Percentiles rank a stretch among this genome's conserved stretches.
Conservation (phyloP, 1,284 basidiomycete species). For the Cronartium ribicola region DNA sequence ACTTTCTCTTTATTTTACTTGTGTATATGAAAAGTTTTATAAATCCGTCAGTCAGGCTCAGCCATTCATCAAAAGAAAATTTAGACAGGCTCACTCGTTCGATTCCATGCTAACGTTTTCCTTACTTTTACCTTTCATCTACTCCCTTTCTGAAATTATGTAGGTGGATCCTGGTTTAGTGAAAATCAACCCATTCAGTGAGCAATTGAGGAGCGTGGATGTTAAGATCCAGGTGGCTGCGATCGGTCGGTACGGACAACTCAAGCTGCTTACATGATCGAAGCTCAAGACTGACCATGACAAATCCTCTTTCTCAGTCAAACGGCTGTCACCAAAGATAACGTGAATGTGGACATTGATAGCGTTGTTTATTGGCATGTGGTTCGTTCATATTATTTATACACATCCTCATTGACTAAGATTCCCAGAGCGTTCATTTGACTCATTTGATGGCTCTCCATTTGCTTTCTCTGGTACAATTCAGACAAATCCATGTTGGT, state of each 20-base stretch:
- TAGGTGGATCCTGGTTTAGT: conserved; percentile 85
- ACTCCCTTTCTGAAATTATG: conserved; percentile 11
- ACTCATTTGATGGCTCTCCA: too few species aligned
- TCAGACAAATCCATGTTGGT: conserved; percentile 12
- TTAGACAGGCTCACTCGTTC: too few species aligned
- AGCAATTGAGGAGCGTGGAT: conserved; percentile 4
- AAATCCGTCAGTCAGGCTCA: background rate
- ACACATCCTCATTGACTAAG: too few species aligned
- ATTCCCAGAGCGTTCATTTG: too few species aligned
- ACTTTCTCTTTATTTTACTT: too few species aligned
- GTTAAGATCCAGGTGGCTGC: background rate
- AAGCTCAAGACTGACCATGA: background rate
- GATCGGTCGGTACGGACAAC: background rate
- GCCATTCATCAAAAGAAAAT: too few species aligned
- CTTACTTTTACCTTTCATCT: background rate
- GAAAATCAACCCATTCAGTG: conserved; percentile 83
- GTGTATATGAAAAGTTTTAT: background rate
- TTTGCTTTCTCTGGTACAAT: background rate
- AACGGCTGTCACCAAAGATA: conserved; percentile 15
- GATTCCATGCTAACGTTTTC: too few species aligned
- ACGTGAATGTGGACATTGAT: conserved; percentile 15
- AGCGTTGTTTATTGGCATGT: conserved; percentile 19
- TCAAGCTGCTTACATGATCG: too few species aligned
- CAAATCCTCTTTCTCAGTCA: background rate
- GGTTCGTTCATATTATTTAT: background rate